Conservation (phyloP, 768 basidiomycete species). For the Termitomyces sp. region DNA sequence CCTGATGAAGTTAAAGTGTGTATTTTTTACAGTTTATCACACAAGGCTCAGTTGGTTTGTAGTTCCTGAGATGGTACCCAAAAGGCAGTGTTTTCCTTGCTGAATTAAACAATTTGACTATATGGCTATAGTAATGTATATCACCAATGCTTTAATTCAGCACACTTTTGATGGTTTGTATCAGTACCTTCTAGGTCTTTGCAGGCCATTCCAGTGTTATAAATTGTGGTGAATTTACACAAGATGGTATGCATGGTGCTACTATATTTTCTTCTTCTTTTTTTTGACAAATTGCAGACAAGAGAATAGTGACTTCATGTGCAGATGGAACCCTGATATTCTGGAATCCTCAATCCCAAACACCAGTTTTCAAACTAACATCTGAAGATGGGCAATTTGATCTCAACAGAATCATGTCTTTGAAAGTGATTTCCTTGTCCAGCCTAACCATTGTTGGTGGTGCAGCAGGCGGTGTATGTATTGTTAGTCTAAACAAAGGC, state of each 20-base stretch:
- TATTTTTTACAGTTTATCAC: constrained; percentile 8
- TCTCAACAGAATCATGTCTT: constrained; percentile 78
- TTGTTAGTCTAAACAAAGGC: constrained; percentile 84
- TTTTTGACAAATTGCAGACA: constrained; percentile 41
- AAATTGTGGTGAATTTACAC: constrained; percentile 86
- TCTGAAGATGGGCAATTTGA: constrained; percentile 67
- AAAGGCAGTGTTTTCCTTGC: constrained; percentile 84
- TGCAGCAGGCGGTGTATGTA: constrained; percentile 78
- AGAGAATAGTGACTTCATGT: constrained; percentile 84
- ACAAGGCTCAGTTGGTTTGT: constrained; percentile 2
- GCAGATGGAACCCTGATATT: constrained; percentile 76
- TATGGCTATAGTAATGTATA: constrained; percentile 97
- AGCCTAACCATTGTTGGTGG: constrained; percentile 92
- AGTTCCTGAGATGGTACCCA: constrained; percentile 98
- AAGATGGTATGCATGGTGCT: constrained; percentile 56
- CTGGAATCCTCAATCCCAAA: constrained; percentile 84
- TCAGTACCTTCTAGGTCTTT: constrained; percentile 91
- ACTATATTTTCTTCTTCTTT: neutral
- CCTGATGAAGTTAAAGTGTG: constrained; percentile 93
- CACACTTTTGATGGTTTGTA: neutral
- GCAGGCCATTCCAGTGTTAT: constrained; percentile 84
- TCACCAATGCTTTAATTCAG: constrained; percentile 5
- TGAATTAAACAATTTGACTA: constrained; percentile 87
- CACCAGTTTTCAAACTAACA: constrained; percentile 78
- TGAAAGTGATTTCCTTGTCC: constrained; percentile 81